Percentiles rank a stretch among this genome's conserved stretches.
Evolutionary conservation across 2,329 filamentous ascomycete genomes (phyloP).

Genomic region (Fusarium fujikuroi): DNA sequence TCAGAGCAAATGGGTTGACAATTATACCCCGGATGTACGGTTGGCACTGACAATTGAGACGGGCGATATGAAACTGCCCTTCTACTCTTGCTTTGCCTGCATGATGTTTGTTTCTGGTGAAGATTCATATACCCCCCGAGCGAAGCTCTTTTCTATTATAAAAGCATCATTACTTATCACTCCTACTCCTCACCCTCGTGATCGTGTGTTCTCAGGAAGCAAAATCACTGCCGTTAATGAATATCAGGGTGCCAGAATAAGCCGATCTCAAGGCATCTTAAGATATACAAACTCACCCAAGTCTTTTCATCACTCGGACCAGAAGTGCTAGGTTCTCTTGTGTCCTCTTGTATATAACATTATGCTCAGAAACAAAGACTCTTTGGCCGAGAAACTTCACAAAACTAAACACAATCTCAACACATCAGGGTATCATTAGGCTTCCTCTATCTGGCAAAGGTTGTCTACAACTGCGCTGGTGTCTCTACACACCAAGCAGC

Average conservation of each 20-base stretch:
- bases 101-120: conserved; percentile 60
- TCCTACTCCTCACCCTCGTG: neutral
- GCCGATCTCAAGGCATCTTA: too few species aligned
- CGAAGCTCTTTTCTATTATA: conserved; percentile 20
- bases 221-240: neutral
- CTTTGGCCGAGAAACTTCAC: neutral
- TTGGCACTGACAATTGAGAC: conserved; percentile 25
- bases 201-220: neutral
- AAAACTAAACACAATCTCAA: conserved; percentile 22
- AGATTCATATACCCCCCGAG: conserved; percentile 56
- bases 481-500: conserved; percentile 23
- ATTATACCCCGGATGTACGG: conserved; percentile 33
- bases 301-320: neutral
- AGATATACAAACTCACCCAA: too few species aligned
- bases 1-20: conserved; percentile 47
- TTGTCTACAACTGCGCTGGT: conserved; percentile 36
- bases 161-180: conserved; percentile 6
- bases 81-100: conserved; percentile 16
- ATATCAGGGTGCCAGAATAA: neutral
- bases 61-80: conserved; percentile 37
- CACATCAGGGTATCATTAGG: conserved; percentile 55
- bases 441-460: conserved; percentile 47
- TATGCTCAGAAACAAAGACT: neutral
- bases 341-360: neutral
- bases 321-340: neutral